Evolutionary conservation across 2,329 filamentous ascomycete species (phyloP).

Genomic region (Colletotrichum gigasporum): DNA sequence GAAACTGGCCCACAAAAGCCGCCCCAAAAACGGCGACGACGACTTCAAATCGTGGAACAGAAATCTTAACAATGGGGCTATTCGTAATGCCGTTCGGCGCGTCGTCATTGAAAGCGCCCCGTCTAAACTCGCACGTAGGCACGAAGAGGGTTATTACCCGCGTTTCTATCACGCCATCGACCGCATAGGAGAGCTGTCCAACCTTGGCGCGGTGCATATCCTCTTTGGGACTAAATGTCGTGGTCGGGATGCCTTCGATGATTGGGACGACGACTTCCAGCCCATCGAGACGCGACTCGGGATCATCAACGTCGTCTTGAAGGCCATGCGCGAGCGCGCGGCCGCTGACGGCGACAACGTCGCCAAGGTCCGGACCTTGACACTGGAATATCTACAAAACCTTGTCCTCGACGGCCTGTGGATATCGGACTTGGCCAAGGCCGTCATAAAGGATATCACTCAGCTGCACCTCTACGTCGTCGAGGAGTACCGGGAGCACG

Average conservation of each 20-base stretch:
- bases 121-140: conserved; percentile 12
- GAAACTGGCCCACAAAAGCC: background rate
- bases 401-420: background rate
- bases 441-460: conserved; percentile 28
- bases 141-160: background rate
- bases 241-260: background rate
- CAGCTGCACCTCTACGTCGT: conserved; percentile 29
- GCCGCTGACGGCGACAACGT: conserved; percentile 3
- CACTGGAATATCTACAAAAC: conserved; percentile 35
- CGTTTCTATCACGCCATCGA: conserved; percentile 10
- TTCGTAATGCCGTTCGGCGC: conserved; percentile 9
- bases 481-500: conserved; percentile 20
- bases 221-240: conserved; percentile 15
- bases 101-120: conserved; percentile 34
- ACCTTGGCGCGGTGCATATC: conserved; percentile 20
- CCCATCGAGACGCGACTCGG: background rate
- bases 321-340: conserved; percentile 27
- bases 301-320: conserved; percentile 29
- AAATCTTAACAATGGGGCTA: background rate
- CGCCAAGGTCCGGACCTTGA: conserved; percentile 29
- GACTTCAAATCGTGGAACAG: conserved; percentile 13
- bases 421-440: conserved; percentile 10
- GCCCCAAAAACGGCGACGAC: background rate
- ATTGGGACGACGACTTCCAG: background rate
- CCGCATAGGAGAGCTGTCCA: conserved; percentile 25